Base-by-base conservation (phyloP, 1,284 basidiomycete genomes). In the Ustilago lituana region DNA sequence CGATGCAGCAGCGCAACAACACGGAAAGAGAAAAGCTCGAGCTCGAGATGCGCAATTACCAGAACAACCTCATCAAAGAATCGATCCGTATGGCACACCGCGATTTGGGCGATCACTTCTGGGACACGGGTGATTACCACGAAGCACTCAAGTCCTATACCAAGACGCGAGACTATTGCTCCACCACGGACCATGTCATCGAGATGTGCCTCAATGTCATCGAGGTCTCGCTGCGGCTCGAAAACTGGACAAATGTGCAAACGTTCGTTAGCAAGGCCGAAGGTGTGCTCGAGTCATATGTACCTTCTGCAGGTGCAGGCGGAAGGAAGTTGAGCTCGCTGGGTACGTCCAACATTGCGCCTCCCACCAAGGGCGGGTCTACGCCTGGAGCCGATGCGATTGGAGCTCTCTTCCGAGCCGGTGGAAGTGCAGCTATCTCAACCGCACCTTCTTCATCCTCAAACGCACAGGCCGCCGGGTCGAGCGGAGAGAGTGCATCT, bases 241-340 rank as follows among this genome's bases (percentile, higher is more conserved):
- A 88, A 60, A 91, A 91, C 82, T 93, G 91, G 81, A 84, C 88
- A 0, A 91, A 92, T 74, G 87, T 94, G 36, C 86, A 89, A 15
- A 92, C 91, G 4, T 94, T 93, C 79, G 88, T 93, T 37, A 92
- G 89, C 87, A 95, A 95, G 83, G 93, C 92, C 8, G 92, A 94
- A 56, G 88, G 90, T 0, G 91, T 92, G 1, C 85, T 94, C 24
- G 91, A 93, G 43, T 86, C 89, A 2, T 84, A 87, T 3, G 76
- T 83, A 5, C 77, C 69, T 2, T 59, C 47, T 12, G 55, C 22
- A 7, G 41, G 46, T 15, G 55, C 46, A 2, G 66, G 89, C 89
- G 64, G 85, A 86, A 39, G 64, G 47, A 59, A 65, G 59, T 40
- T 69, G 26, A 54, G 60, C 45, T 65, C 66, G 40, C 38, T 60